Evolutionary conservation across 2,329 filamentous ascomycete species (phyloP), one percentile per base, ranked within the genome.

Genomic region (Verticillium nubilum): DNA sequence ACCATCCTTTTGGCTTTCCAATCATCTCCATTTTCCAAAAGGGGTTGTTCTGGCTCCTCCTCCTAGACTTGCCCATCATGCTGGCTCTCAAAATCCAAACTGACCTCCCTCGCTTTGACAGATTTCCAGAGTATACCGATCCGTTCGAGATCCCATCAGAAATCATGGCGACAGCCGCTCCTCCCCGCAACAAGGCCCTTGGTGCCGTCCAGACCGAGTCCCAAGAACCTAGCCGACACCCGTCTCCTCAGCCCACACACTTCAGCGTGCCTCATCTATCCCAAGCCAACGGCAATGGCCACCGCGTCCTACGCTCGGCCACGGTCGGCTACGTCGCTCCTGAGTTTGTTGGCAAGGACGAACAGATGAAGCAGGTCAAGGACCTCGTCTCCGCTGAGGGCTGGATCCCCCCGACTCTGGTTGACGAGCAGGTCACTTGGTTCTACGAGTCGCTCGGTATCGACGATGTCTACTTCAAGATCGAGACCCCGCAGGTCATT

Each of bases 361-460:
- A 92, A 72, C 95, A 99, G 81, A 96, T 97, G 87, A 85, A 90
- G 71, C 79, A 87, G 71, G 93, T 97, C 72, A 92, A 92, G 86
- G 87, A 89, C 65, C 80, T 88, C 70, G 86, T 97, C 67, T 82
- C 86, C 69, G 84, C 88, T 65, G 90, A 88, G 70, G 90, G 88
- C 61, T 97, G 96, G 84, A 91, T 99, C 62, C 95, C 95, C 1
- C 82, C 85, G 60, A 82, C 89, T 57, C 90, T 96, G 65, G 84
- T 97, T 63, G 90, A 96, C 63, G 83, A 87, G 27, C 93, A 99
- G 77, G 91, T 93, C 57, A 83, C 86, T 61, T 99, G 95, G 94
- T 99, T 99, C 81, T 99, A 99, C 80, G 91, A 95, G 73, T 90
- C 96, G 74, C 86, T 99, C 26, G 95, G 95, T 67, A 99, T 99